Evolutionary conservation across 2,329 filamentous ascomycete species (phyloP).

Genomic region (Phaeosphaeriaceae sp.): DNA sequence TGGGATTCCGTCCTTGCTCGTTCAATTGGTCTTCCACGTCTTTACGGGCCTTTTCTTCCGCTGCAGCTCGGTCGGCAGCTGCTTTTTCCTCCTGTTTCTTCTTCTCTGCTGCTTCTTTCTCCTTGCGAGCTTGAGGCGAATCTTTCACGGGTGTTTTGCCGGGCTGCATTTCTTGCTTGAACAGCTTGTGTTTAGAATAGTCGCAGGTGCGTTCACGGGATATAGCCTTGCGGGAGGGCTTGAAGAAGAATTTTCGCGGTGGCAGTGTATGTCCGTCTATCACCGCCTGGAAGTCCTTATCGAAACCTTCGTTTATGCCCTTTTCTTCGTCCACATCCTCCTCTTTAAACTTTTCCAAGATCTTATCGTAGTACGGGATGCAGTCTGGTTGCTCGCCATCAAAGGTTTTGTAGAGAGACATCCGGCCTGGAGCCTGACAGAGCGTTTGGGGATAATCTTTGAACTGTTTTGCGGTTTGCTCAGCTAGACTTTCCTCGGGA

Average conservation of each 20-base stretch:
- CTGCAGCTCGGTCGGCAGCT: no score
- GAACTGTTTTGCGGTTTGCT: constrained; percentile 6
- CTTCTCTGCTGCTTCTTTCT: constrained; percentile 1
- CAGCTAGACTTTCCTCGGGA: constrained; percentile 2
- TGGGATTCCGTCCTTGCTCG: not conserved
- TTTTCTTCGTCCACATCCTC: not conserved
- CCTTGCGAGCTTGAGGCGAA: constrained; percentile 1
- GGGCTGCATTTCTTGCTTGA: constrained; percentile 8
- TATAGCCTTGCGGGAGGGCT: not conserved
- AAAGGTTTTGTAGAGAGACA: constrained; percentile 7
- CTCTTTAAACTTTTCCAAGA: not conserved
- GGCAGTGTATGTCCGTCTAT: constrained; percentile 9
- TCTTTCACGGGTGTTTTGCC: constrained; percentile 4
- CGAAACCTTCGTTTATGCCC: constrained; percentile 7
- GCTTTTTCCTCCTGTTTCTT: not conserved
- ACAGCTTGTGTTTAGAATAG: not conserved
- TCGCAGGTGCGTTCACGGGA: not conserved
- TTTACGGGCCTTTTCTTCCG: not conserved
- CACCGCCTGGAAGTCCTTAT: constrained; percentile 7
- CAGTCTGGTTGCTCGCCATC: constrained; percentile 1
- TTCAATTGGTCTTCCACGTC: not conserved
- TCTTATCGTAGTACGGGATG: constrained; percentile 9
- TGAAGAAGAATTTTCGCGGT: not conserved
- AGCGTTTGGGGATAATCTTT: constrained; percentile 7
- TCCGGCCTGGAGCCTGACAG: constrained; percentile 10